Evolutionary conservation across 129 eudicot genomes (phyloP).

Genomic region (Pseudognaphalium luteoalbum): DNA sequence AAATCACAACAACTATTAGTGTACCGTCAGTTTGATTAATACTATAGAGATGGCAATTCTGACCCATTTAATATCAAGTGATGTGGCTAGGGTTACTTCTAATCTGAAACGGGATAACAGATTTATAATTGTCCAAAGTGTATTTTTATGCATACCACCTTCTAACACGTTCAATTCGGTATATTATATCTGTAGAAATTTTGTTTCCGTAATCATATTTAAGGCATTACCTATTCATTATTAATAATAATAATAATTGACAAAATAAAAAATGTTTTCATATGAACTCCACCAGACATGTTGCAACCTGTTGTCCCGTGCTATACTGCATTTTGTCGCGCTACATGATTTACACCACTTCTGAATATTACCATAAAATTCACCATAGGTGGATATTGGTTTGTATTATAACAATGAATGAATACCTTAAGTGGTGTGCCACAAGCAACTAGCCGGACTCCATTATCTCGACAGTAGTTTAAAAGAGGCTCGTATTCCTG

Average conservation of each 20-base stretch:
- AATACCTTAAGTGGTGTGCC: slow-evolving; percentile 91
- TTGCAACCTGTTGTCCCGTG: background rate
- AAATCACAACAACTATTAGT: background rate
- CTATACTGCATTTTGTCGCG: background rate
- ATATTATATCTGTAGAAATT: background rate
- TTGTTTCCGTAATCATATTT: background rate
- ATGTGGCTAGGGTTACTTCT: background rate
- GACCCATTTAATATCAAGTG: background rate
- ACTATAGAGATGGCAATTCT: background rate
- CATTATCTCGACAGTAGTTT: slow-evolving; percentile 77
- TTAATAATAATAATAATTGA: background rate
- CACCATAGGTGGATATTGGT: background rate
- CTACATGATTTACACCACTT: background rate
- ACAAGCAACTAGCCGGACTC: slow-evolving; percentile 73
- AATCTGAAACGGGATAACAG: background rate
- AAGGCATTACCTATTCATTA: background rate
- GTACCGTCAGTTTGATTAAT: background rate
- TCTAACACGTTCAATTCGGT: background rate
- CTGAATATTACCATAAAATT: background rate
- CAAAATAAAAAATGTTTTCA: background rate
- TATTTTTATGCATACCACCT: background rate
- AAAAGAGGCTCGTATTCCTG: slow-evolving; percentile 92
- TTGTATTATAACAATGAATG: background rate
- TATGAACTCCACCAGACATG: background rate
- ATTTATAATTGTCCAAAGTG: background rate